Evolutionary conservation across 176 grass and related monocot species (phyloP), one percentile per base, ranked within the genome.

Genomic region (Coix lacrymajobi): DNA sequence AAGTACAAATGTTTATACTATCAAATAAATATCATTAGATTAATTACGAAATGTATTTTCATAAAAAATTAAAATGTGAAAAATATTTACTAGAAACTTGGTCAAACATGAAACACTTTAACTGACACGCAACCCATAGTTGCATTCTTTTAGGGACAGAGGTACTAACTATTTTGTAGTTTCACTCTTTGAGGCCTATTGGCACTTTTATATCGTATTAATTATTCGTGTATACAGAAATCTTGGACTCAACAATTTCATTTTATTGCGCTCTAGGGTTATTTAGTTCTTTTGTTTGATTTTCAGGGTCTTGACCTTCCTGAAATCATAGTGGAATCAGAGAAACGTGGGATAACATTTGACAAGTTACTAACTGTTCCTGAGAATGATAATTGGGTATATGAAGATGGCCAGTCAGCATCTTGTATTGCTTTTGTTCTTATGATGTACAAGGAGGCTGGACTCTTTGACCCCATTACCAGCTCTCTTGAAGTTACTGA

Each of bases 361-460:
- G 96, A 96, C 32, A 93, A 93, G 70, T 76, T 99, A 62, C 70
- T 99, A 54, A 89, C 91, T 57, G 64, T 96, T 71, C 96, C 93
- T 28, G 96, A 99, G 85, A 85, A 93, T 64, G 96, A 99, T 76
- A 57, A 80, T 62, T 99, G 96, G 96, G 80, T 99, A 56, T 99
- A 99, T 32, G 44, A 36, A 12, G 96, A 99, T 45, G 96, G 96
- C 6, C 94, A 96, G 68, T 99, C 96, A 44, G 90, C 92, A 61
- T 99, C 96, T 76, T 99, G 96, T 79, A 76, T 99, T 26, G 87
- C 88, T 8, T 99, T 85, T 16, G 84, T 99, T 69, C 91, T 99
- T 46, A 94, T 88, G 89, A 91, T 99, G 96, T 96, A 99, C 87
- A 99, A 99, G 76, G 96, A 78, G 43, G 93, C 96, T 86, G 96